Evolutionary conservation across 2,329 filamentous ascomycete species (phyloP).

Genomic region (Tricladium varicosporioides): DNA sequence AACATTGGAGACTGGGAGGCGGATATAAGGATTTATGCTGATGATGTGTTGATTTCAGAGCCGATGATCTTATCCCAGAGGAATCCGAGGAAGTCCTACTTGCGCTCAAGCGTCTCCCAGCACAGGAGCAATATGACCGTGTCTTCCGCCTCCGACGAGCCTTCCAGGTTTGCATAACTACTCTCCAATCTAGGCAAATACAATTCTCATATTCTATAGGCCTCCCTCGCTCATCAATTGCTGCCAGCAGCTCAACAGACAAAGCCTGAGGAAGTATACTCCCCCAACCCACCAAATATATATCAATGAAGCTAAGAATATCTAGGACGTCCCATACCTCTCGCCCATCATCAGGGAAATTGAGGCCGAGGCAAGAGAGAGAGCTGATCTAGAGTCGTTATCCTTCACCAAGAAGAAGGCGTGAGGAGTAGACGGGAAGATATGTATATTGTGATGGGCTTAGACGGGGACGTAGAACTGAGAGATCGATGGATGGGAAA

Average conservation of each 20-base stretch:
- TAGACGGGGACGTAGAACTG: constrained; percentile 6
- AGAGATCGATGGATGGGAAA: constrained; percentile 3
- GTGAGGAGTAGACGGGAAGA: not conserved
- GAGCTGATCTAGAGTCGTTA: constrained; percentile 66
- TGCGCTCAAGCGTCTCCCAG: constrained; percentile 84
- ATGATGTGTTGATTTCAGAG: constrained; percentile 50
- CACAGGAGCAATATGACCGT: constrained; percentile 93
- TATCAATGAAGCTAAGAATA: constrained; percentile 17
- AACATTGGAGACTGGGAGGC: constrained; percentile 5
- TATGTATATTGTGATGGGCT: constrained; percentile 20
- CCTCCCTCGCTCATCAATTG: constrained; percentile 61
- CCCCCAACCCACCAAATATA: not conserved
- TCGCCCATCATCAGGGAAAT: constrained; percentile 66
- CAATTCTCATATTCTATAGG: constrained; percentile 32
- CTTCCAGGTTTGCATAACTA: constrained; percentile 64
- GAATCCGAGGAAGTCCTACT: constrained; percentile 84
- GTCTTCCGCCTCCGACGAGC: constrained; percentile 96
- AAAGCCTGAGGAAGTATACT: constrained; percentile 62
- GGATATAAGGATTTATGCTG: constrained; percentile 13
- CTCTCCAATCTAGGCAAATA: not conserved
- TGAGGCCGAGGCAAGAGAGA: constrained; percentile 65
- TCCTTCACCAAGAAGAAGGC: constrained; percentile 44
- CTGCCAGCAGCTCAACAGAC: constrained; percentile 65
- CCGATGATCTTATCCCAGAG: constrained; percentile 93
- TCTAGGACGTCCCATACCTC: constrained; percentile 65